Evolutionary conservation across 179 eudicot genomes (phyloP).

Genomic region (Patellifolia procumbens): DNA sequence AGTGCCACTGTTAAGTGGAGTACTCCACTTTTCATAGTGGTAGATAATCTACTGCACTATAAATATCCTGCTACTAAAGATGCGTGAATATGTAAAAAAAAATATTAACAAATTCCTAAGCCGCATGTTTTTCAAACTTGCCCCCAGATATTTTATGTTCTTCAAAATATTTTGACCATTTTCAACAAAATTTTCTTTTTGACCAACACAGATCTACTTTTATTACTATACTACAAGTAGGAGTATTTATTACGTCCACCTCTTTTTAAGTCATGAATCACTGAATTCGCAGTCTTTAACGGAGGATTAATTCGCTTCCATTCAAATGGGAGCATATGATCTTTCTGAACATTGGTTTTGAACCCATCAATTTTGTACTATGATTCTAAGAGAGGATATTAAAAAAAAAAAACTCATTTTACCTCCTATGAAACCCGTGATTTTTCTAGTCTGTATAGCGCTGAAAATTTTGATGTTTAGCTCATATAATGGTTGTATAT

Average conservation of each 20-base stretch:
- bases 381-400: background rate
- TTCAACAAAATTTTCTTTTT: conserved; percentile 4
- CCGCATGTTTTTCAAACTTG: background rate
- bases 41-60: background rate
- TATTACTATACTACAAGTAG: background rate
- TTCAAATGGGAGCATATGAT: background rate
- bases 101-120: conserved; percentile 12
- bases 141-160: conserved; percentile 25
- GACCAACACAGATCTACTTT: conserved; percentile 16
- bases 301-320: conserved; percentile 5
- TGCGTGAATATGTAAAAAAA: background rate
- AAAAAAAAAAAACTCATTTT: background rate
- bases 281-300: background rate
- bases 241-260: background rate
- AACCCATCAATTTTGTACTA: background rate
- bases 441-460: no score
- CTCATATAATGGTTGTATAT: no score
- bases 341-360: background rate
- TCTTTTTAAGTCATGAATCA: conserved; percentile 1
- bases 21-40: conserved; percentile 21
- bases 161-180: conserved; percentile 19
- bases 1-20: background rate
- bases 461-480: background rate
- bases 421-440: background rate
- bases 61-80: background rate